Evolutionary conservation across 1,284 basidiomycete genomes (phyloP), one percentile per base, ranked within the genome.

Genomic region (Cutaneotrichosporon cavernicola): DNA sequence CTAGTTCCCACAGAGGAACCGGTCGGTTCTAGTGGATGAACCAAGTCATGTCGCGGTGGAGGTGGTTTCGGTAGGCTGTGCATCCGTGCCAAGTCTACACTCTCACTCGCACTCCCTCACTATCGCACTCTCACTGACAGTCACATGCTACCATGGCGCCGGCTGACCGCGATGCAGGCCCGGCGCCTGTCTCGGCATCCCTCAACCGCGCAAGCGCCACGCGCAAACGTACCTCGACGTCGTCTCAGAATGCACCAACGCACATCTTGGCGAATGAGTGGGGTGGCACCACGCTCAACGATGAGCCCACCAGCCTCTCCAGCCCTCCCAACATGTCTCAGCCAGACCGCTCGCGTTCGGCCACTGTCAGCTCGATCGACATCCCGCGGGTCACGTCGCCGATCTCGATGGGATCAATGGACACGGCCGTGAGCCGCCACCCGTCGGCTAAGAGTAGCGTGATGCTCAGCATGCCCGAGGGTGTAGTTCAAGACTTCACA

Each of bases 101-200:
- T 7, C 30, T 34, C 30, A n/a, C 14, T 53, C 18, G 10, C 18
- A 51, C 49, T 11, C 3, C 21, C 8, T n/a, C 11, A 47, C 46
- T 13, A 36, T 36, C 34, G 11, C 14, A 14, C 46, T 47, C 46
- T 47, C 49, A 50, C 49, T 50, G 22, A 30, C 22, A 4, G 21
- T 50, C 49, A 30, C 49, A 26, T 16, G 26, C 49, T 30, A 11
- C 22, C 30, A 53, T 53, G 51, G 51, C 51, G 51, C 51, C 51
- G 51, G 51, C 51, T 31, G 51, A 53, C 30, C 18, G 13, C 30
- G 14, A 32, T 26, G 30, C 51, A 34, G 31, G 51, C 51, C 51
- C 51, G 51, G 51, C 51, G 51, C 51, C 51, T 26, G 9, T 26
- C 22, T 31, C 50, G 6, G 26, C 50, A 13, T 30, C 50, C 14